A percentile compares a stretch with the other conserved stretches of the same genome.
Conservation (phyloP, 139 green algal species). For the Coccomyxa sp. region DNA sequence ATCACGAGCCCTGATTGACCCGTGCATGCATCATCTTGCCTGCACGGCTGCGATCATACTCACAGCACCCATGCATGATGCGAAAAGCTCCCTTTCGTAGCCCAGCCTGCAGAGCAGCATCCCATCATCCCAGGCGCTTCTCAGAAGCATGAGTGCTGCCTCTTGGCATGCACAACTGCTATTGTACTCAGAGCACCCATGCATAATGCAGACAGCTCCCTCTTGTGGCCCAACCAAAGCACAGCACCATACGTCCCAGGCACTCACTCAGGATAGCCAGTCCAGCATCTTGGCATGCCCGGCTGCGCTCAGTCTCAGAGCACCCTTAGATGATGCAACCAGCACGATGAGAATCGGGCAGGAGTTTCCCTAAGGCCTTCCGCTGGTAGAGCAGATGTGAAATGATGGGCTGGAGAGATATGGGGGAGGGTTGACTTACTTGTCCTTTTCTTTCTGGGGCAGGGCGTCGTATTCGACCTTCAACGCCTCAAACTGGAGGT, state of each 20-base stretch:
- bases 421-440: constrained; percentile 20
- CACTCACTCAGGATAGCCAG: neutral
- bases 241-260: too few species aligned
- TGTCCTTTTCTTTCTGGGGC: constrained; percentile 53
- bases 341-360: neutral
- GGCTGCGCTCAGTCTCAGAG: neutral
- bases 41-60: neutral
- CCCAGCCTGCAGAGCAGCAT: too few species aligned
- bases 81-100: neutral
- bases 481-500: constrained; percentile 63
- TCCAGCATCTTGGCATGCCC: neutral
- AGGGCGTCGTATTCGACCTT: constrained; percentile 60
- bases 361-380: neutral
- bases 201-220: too few species aligned
- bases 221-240: too few species aligned
- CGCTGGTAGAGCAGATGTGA: neutral
- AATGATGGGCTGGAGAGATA: neutral
- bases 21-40: neutral
- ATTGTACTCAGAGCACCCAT: too few species aligned
- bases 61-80: neutral
- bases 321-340: neutral
- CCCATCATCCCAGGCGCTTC: too few species aligned
- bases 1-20: neutral
- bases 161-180: too few species aligned
- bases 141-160: too few species aligned